Evolutionary conservation across 2,329 filamentous ascomycete genomes (phyloP).

Genomic region (Xylariaceae sp.): DNA sequence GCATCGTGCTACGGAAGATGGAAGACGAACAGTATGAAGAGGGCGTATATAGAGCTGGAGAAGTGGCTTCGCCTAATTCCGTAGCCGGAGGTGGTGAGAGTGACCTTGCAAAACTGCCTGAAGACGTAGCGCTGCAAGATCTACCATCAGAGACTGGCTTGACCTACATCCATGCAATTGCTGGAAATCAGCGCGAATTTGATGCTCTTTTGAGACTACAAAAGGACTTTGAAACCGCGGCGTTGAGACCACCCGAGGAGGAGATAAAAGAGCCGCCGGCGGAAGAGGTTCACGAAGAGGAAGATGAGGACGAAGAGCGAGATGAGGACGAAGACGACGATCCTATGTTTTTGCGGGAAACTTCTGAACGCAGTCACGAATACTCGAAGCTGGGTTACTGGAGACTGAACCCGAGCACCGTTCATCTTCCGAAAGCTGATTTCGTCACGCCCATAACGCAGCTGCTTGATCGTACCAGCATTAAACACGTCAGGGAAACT

Average conservation of each 20-base stretch:
- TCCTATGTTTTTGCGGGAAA: slow-evolving; percentile 27
- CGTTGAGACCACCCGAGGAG: slow-evolving; percentile 31
- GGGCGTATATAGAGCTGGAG: slow-evolving; percentile 40
- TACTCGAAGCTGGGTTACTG: slow-evolving; percentile 70
- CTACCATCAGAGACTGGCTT: slow-evolving; percentile 33
- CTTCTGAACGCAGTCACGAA: slow-evolving; percentile 59
- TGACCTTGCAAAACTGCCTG: slow-evolving; percentile 20
- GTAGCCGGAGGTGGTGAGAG: slow-evolving; percentile 24
- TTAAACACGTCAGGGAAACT: slow-evolving; percentile 67
- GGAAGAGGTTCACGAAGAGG: slow-evolving; percentile 30
- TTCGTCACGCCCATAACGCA: slow-evolving; percentile 65
- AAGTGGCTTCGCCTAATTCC: not conserved
- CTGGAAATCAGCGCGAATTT: slow-evolving; percentile 50
- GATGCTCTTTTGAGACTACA: slow-evolving; percentile 50
- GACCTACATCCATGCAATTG: slow-evolving; percentile 44
- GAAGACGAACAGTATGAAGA: slow-evolving; percentile 57
- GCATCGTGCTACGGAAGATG: slow-evolving; percentile 49
- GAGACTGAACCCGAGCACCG: slow-evolving; percentile 64
- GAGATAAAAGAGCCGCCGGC: slow-evolving; percentile 28
- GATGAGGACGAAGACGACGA: slow-evolving; percentile 36
- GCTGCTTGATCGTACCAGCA: slow-evolving; percentile 62
- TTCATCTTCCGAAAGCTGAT: slow-evolving; percentile 65
- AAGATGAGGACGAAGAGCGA: slow-evolving; percentile 34
- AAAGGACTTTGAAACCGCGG: slow-evolving; percentile 49
- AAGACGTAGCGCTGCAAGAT: slow-evolving; percentile 17